Conservation (phyloP, 768 basidiomycete species). For the Boletellus ananiceps region DNA sequence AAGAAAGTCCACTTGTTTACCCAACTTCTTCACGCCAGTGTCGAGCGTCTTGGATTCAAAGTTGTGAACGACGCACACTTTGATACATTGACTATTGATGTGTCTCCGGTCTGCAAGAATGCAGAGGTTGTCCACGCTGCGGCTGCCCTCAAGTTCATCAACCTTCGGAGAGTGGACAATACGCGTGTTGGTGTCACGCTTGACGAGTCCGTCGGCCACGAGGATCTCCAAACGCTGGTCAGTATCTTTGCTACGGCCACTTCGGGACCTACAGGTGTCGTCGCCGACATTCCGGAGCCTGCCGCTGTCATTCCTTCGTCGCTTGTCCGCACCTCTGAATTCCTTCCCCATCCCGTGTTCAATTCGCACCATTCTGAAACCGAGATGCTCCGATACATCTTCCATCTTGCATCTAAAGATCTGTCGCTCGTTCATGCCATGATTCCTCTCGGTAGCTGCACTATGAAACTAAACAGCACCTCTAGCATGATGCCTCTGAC, state of each 20-base stretch:
- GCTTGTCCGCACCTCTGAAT: slow-evolving; percentile 60
- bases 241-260: slow-evolving; percentile 76
- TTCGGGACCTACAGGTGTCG: slow-evolving; percentile 42
- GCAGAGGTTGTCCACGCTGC: slow-evolving; percentile 64
- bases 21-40: slow-evolving; percentile 60
- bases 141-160: slow-evolving; percentile 65
- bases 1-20: slow-evolving; percentile 88
- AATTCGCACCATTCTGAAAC: slow-evolving; percentile 98
- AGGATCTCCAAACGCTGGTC: slow-evolving; percentile 71
- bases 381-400: slow-evolving; percentile 95
- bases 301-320: slow-evolving; percentile 45
- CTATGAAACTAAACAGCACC: slow-evolving; percentile 98
- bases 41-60: slow-evolving; percentile 72
- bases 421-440: slow-evolving; percentile 92
- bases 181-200: slow-evolving; percentile 81
- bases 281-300: slow-evolving; percentile 46
- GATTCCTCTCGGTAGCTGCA: slow-evolving; percentile 94
- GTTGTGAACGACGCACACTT: slow-evolving; percentile 75
- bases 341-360: slow-evolving; percentile 86
- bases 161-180: slow-evolving; percentile 75
- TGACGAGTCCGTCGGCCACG: slow-evolving; percentile 81
- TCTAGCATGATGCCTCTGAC: slow-evolving; percentile 97
- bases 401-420: slow-evolving; percentile 92
- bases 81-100: slow-evolving; percentile 83
- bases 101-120: slow-evolving; percentile 52